These are phyloP conservation scores for Aspergillus sp. DNA, from an alignment of 2,329 filamentous ascomycete genomes.

Conservation along the genomic window DNA sequence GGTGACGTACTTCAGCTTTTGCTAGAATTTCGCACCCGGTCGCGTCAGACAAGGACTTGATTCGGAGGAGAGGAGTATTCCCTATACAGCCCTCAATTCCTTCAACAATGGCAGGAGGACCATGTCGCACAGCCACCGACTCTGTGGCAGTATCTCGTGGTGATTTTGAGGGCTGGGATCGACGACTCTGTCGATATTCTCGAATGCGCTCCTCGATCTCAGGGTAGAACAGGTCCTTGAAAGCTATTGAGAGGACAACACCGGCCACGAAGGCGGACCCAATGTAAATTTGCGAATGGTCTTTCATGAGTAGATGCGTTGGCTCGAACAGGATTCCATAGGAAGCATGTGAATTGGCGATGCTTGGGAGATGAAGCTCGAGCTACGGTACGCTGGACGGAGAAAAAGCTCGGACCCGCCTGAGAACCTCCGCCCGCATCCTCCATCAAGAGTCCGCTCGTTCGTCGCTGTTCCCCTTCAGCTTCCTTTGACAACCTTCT, in stretches of 20 bases:
- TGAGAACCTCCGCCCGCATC: conserved; percentile 15
- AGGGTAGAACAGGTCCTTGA: conserved; percentile 76
- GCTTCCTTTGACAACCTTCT: conserved; percentile 16
- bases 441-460: conserved; percentile 18
- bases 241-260: conserved; percentile 70
- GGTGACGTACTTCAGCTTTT: conserved; percentile 70
- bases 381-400: not conserved
- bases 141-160: conserved; percentile 10
- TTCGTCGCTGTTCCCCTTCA: conserved; percentile 17
- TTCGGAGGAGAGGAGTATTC: conserved; percentile 83
- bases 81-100: conserved; percentile 93
- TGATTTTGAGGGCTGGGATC: conserved; percentile 16
- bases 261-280: conserved; percentile 75
- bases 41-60: conserved; percentile 79
- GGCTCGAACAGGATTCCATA: not conserved
- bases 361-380: not conserved
- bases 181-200: conserved; percentile 36
- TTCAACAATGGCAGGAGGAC: conserved; percentile 57
- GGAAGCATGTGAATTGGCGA: not conserved
- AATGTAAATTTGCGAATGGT: conserved; percentile 53
- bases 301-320: conserved; percentile 26
- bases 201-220: conserved; percentile 67
- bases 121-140: conserved; percentile 25
- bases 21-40: conserved; percentile 88
- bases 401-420: conserved; percentile 38